These are phyloP conservation scores for Dendrostoma leiphaemia DNA, from an alignment of 2,329 filamentous ascomycete species.

Conservation along the genomic window DNA sequence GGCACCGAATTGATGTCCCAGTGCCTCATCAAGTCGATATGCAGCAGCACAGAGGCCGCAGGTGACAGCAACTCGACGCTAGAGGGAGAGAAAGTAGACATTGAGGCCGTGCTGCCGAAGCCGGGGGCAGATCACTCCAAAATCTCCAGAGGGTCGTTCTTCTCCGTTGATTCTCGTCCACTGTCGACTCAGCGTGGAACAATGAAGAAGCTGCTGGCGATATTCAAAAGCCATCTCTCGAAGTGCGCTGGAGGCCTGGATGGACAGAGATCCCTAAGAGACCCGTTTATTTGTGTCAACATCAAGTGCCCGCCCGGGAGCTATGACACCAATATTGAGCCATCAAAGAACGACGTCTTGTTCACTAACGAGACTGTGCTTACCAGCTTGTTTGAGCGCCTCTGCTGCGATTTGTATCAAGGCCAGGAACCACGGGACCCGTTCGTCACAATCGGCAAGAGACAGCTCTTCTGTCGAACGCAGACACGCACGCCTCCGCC, in stretches of 20 bases:
- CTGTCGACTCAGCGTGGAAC: slow-evolving; percentile 54
- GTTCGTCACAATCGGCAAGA: slow-evolving; percentile 11
- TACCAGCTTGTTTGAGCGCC: slow-evolving; percentile 42
- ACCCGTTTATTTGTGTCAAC: slow-evolving; percentile 62
- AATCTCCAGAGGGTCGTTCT: slow-evolving; percentile 53
- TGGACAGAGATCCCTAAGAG: slow-evolving; percentile 33
- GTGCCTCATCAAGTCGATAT: slow-evolving; percentile 42
- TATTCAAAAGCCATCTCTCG: slow-evolving; percentile 51
- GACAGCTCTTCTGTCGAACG: background rate
- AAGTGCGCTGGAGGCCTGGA: slow-evolving; percentile 25
- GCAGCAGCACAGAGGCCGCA: background rate
- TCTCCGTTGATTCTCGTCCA: slow-evolving; percentile 69
- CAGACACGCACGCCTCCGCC: slow-evolving; percentile 18
- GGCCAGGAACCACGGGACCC: background rate
- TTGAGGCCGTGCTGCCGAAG: slow-evolving; percentile 60
- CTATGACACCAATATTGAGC: slow-evolving; percentile 72
- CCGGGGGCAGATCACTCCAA: slow-evolving; percentile 41
- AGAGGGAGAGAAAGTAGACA: slow-evolving; percentile 34
- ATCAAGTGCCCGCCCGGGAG: slow-evolving; percentile 59
- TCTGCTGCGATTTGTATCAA: slow-evolving; percentile 42
- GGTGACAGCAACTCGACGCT: background rate
- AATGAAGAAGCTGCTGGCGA: slow-evolving; percentile 55
- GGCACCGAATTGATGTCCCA: slow-evolving; percentile 54
- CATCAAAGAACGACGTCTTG: slow-evolving; percentile 69
- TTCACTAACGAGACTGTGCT: slow-evolving; percentile 56